Evolutionary conservation across 495 filamentous ascomycete genomes (phyloP).

Genomic region (Podospora pseudopauciseta): DNA sequence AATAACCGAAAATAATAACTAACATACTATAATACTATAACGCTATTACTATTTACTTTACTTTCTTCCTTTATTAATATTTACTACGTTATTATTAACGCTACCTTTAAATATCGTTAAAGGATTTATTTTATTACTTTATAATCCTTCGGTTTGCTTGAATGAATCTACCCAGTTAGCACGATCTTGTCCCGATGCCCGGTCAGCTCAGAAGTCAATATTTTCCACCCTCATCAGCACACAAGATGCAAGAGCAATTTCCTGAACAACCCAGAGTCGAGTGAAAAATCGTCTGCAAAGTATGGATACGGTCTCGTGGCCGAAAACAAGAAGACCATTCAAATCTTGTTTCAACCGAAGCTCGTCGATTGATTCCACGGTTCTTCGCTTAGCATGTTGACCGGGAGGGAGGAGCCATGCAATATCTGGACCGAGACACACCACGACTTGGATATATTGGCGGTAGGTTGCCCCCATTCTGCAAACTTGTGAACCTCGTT

Average conservation of each 20-base stretch:
- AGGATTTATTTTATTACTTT: no score
- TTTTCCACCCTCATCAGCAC: slow-evolving; percentile 24
- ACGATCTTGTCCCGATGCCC: not conserved
- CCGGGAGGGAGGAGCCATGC: not conserved
- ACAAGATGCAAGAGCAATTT: slow-evolving; percentile 22
- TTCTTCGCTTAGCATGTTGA: not conserved
- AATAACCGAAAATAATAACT: no score
- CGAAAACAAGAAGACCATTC: not conserved
- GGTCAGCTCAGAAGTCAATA: slow-evolving; percentile 14
- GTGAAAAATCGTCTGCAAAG: slow-evolving; percentile 27
- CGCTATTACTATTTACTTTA: no score
- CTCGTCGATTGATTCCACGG: not conserved
- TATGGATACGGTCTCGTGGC: slow-evolving; percentile 6
- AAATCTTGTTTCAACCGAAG: not conserved
- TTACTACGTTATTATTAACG: no score
- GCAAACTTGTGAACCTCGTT: slow-evolving; percentile 21
- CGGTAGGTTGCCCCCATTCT: slow-evolving; percentile 26
- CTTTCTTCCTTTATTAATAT: no score
- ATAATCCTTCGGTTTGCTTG: no score
- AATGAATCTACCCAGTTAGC: no score
- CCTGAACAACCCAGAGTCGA: slow-evolving; percentile 32
- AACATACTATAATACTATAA: no score
- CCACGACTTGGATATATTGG: slow-evolving; percentile 19
- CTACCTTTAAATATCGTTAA: no score
- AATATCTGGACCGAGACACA: slow-evolving; percentile 26